phyloP scores from a whole-genome alignment of 163 green algal genomes.

The Scenedesmus sp. region DNA sequence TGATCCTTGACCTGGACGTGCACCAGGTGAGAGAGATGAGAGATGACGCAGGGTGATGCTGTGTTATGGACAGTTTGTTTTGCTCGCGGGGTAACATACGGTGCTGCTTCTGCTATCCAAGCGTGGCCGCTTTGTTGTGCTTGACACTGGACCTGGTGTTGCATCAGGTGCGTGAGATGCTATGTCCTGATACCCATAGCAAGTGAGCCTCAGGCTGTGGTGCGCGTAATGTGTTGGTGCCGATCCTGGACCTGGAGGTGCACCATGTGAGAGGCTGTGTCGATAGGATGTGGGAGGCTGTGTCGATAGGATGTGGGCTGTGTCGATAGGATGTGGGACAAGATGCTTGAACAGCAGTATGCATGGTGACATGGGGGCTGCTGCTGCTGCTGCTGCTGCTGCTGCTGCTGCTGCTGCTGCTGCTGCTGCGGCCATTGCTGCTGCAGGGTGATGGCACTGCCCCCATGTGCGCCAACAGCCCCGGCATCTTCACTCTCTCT shows the following conservation, averaged over 20 bases:
- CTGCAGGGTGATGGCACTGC: neutral
- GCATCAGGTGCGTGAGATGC: too few species aligned
- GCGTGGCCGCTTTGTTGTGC: too few species aligned
- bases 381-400: neutral
- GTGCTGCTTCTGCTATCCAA: too few species aligned
- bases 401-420: constrained; percentile 27
- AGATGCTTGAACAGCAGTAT: constrained; percentile 69
- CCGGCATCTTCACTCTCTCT: neutral
- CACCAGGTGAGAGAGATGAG: constrained; percentile 73
- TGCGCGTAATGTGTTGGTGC: constrained; percentile 49
- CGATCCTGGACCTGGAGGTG: constrained; percentile 93
- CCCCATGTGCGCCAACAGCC: neutral
- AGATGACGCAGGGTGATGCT: too few species aligned
- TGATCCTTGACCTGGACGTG: constrained; percentile 93
- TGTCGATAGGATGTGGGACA: too few species aligned
- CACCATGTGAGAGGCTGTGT: constrained; percentile 72
- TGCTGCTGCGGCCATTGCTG: constrained; percentile 27
- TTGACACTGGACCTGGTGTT: too few species aligned
- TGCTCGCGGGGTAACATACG: too few species aligned
- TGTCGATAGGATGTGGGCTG: too few species aligned
- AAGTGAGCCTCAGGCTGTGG: neutral
- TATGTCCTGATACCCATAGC: neutral
- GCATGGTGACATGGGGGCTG: constrained; percentile 68
- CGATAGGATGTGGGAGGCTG: too few species aligned
- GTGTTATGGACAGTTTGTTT: too few species aligned